These are phyloP conservation scores for Penicillium macrosclerotiorum DNA, from an alignment of 495 filamentous ascomycete genomes.

Conservation along the genomic window DNA sequence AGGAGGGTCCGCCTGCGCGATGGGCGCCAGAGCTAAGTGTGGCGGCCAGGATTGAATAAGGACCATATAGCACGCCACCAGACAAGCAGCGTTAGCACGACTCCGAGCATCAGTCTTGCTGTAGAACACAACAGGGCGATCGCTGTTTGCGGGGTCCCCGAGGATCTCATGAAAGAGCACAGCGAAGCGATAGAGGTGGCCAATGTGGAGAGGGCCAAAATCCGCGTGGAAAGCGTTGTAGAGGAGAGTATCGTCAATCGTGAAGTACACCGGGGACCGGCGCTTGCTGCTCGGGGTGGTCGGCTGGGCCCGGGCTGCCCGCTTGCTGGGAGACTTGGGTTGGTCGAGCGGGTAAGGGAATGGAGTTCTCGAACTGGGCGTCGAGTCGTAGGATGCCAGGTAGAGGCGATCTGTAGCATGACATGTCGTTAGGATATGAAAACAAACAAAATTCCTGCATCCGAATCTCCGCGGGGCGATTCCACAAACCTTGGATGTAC, in stretches of 20 bases:
- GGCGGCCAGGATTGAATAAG: slow-evolving; percentile 97
- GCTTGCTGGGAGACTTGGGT: slow-evolving; percentile 69
- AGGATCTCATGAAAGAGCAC: slow-evolving; percentile 92
- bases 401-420: slow-evolving; percentile 78
- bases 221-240: slow-evolving; percentile 99
- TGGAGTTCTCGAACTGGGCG: slow-evolving; percentile 73
- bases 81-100: slow-evolving; percentile 94
- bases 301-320: slow-evolving; percentile 63
- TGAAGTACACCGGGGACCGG: slow-evolving; percentile 84
- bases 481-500: slow-evolving; percentile 67
- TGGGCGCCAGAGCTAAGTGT: slow-evolving; percentile 92
- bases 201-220: slow-evolving; percentile 96
- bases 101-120: slow-evolving; percentile 88
- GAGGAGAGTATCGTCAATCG: slow-evolving; percentile 84
- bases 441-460: neutral
- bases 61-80: slow-evolving; percentile 98
- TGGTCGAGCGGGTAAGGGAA: slow-evolving; percentile 77
- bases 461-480: no score
- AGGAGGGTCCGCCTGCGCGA: slow-evolving; percentile 92
- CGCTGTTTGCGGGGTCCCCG: slow-evolving; percentile 79
- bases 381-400: slow-evolving; percentile 83
- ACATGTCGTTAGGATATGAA: slow-evolving; percentile 9
- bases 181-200: slow-evolving; percentile 94
- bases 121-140: slow-evolving; percentile 88
- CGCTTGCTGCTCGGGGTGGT: slow-evolving; percentile 51